A percentile compares a stretch with the other conserved stretches of the same genome.
Evolutionary conservation across 495 filamentous ascomycete genomes (phyloP).

Genomic region (Rostrohypoxylon terebratum): DNA sequence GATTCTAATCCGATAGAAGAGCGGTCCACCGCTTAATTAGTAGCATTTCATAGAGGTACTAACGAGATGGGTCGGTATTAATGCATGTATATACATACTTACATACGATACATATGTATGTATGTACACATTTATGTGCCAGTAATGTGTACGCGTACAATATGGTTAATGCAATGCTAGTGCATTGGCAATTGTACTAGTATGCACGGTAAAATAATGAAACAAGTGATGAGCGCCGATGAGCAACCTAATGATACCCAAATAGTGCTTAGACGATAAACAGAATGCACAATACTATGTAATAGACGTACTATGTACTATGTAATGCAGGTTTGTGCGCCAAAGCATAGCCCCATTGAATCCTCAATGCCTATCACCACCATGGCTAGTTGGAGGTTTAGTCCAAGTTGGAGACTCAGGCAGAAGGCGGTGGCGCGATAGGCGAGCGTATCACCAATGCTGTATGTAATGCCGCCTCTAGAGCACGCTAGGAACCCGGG

Average conservation of each 20-base stretch:
- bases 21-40: slow-evolving; percentile 41
- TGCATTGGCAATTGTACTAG: slow-evolving; percentile 35
- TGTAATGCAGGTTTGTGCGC: slow-evolving; percentile 24
- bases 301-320: neutral
- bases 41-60: slow-evolving; percentile 31
- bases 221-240: slow-evolving; percentile 46
- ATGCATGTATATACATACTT: slow-evolving; percentile 14
- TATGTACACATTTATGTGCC: neutral
- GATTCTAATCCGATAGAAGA: slow-evolving; percentile 40
- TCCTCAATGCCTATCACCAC: slow-evolving; percentile 21
- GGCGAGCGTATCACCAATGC: slow-evolving; percentile 30
- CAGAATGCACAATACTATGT: slow-evolving; percentile 15
- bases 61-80: slow-evolving; percentile 29
- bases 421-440: slow-evolving; percentile 10
- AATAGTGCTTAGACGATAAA: slow-evolving; percentile 11
- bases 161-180: slow-evolving; percentile 36
- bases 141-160: neutral
- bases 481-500: slow-evolving; percentile 9
- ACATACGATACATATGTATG: slow-evolving; percentile 5
- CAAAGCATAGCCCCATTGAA: slow-evolving; percentile 30
- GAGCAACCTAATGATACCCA: slow-evolving; percentile 39
- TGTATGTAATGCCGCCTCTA: slow-evolving; percentile 14
- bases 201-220: slow-evolving; percentile 48
- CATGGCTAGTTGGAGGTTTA: neutral
- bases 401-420: slow-evolving; percentile 2